Evolutionary conservation across 179 eudicot genomes (phyloP).

Genomic region (Silene vulgaris): DNA sequence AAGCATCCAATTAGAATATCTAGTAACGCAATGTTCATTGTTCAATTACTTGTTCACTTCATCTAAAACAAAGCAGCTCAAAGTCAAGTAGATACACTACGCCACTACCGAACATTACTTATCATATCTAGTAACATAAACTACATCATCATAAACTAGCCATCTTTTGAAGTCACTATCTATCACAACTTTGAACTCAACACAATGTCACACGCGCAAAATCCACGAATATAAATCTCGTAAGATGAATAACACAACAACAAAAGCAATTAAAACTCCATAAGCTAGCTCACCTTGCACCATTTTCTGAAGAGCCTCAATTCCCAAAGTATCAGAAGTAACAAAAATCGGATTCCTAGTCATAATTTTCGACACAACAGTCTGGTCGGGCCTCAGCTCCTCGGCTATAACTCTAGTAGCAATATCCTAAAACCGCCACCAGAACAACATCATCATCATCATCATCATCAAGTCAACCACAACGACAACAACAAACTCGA

Average conservation of each 20-base stretch:
- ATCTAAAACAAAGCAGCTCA: background rate
- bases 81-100: background rate
- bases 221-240: background rate
- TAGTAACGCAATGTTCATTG: too few species aligned
- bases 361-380: slow-evolving; percentile 74
- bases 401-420: slow-evolving; percentile 88
- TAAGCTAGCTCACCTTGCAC: slow-evolving; percentile 59
- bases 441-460: background rate
- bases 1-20: background rate
- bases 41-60: background rate
- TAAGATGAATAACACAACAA: background rate
- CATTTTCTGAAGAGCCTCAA: slow-evolving; percentile 97
- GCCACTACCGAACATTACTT: background rate
- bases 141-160: background rate
- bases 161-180: background rate
- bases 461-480: background rate
- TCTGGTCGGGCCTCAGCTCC: slow-evolving; percentile 89
- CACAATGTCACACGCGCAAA: background rate
- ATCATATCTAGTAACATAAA: background rate
- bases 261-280: background rate
- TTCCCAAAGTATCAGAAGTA: slow-evolving; percentile 77
- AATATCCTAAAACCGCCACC: slow-evolving; percentile 51
- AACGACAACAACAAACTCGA: background rate
- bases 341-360: slow-evolving; percentile 94
- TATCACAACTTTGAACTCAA: background rate